Conservation (phyloP, 352 stramenopile species). For the Globisporangium solare region DNA sequence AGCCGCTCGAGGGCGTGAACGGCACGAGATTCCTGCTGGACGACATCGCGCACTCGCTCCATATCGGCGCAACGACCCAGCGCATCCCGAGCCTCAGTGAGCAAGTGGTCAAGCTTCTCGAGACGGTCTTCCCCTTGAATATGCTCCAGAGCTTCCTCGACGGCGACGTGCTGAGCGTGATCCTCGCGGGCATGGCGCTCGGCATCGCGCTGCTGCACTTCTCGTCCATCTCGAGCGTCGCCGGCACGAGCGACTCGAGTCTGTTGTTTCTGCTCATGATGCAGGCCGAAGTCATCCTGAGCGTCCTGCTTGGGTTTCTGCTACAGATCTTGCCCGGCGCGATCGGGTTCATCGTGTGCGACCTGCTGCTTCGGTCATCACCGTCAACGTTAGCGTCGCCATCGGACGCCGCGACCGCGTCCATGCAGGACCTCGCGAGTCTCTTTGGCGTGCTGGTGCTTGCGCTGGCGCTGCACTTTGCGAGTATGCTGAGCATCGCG, state of each 20-base stretch:
- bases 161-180: conserved; percentile 32
- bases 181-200: conserved; percentile 27
- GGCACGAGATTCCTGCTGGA: conserved; percentile 44
- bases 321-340: conserved; percentile 36
- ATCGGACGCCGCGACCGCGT: conserved; percentile 11
- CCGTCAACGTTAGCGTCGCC: conserved; percentile 2
- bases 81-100: conserved; percentile 24
- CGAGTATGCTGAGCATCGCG: conserved; percentile 30
- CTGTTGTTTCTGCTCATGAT: conserved; percentile 44
- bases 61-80: conserved; percentile 1
- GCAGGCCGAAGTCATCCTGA: conserved; percentile 38
- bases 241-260: conserved; percentile 20
- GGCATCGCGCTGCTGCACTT: conserved; percentile 26
- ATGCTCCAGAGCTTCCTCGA: conserved; percentile 20
- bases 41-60: conserved; percentile 31
- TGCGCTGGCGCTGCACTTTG: conserved; percentile 35
- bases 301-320: conserved; percentile 31
- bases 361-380: conserved; percentile 26
- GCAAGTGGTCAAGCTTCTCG: conserved; percentile 22
- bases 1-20: conserved; percentile 20
- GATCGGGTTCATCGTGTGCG: conserved; percentile 39
- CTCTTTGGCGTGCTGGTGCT: conserved; percentile 43
- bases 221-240: conserved; percentile 10
- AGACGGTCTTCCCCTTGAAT: conserved; percentile 30
- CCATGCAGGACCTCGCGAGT: conserved; percentile 28